phyloP scores from a whole-genome alignment of 2,329 filamentous ascomycete genomes.

The Trichophyton rubrum region DNA sequence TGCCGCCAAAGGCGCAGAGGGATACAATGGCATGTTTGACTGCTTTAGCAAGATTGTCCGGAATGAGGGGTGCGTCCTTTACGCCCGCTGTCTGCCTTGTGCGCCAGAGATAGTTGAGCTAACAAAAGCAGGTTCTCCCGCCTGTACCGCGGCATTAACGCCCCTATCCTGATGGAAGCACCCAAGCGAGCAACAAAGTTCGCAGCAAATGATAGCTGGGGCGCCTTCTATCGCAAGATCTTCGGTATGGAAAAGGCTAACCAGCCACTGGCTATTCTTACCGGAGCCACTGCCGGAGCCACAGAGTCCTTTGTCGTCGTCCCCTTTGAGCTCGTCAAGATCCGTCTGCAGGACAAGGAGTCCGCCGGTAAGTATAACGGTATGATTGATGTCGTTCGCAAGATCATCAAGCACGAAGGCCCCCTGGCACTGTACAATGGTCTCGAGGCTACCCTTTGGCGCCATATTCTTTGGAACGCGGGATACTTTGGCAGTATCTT shows the following conservation, averaged over 20 bases:
- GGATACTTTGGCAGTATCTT: constrained; percentile 98
- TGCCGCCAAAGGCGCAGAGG: constrained; percentile 56
- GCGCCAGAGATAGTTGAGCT: neutral
- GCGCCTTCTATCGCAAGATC: constrained; percentile 75
- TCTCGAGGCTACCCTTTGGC: constrained; percentile 91
- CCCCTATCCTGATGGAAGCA: constrained; percentile 96
- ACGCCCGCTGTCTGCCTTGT: neutral
- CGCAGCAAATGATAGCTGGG: constrained; percentile 97
- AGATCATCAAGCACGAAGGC: constrained; percentile 72
- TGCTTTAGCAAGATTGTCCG: constrained; percentile 96
- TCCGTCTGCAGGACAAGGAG: constrained; percentile 89
- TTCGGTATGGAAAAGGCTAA: constrained; percentile 83
- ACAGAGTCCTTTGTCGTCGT: constrained; percentile 96
- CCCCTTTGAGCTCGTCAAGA: constrained; percentile 97
- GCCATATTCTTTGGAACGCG: constrained; percentile 85
- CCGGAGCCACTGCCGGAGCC: constrained; percentile 85
- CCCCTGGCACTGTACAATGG: constrained; percentile 87
- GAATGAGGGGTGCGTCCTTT: constrained; percentile 71
- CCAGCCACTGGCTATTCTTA: constrained; percentile 81
- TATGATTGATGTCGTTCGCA: constrained; percentile 41
- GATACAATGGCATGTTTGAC: constrained; percentile 94
- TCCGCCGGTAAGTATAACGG: constrained; percentile 61
- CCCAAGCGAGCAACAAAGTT: constrained; percentile 97
- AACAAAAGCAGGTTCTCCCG: constrained; percentile 55
- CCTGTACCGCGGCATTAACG: constrained; percentile 88